Evolutionary conservation across 2,329 filamentous ascomycete species (phyloP).

Genomic region (Curvularia verruculosa): DNA sequence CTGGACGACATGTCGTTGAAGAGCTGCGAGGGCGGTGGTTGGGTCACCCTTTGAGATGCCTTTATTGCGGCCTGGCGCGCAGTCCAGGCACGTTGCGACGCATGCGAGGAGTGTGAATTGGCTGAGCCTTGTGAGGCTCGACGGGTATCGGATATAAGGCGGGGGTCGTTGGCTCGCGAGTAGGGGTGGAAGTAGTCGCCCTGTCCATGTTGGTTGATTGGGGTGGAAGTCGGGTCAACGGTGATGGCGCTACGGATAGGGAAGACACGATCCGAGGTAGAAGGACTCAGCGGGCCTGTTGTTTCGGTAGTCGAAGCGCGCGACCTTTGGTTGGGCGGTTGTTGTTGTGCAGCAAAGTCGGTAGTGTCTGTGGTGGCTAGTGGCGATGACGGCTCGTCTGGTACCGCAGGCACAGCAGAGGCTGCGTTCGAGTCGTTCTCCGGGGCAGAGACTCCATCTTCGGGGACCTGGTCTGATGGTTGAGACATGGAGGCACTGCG

Average conservation of each 20-base stretch:
- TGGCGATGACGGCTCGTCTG: constrained; percentile 18
- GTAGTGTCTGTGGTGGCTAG: constrained; percentile 8
- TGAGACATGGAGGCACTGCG: constrained; percentile 34
- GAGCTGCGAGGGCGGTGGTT: constrained; percentile 38
- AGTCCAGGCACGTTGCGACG: constrained; percentile 25
- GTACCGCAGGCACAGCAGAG: constrained; percentile 22
- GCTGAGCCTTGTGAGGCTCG: constrained; percentile 39
- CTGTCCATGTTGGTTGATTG: constrained; percentile 21
- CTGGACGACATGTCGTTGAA: constrained; percentile 47
- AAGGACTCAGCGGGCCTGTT: constrained; percentile 47
- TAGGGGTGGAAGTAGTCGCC: constrained; percentile 49
- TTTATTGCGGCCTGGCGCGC: constrained; percentile 10
- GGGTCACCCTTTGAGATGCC: constrained; percentile 13
- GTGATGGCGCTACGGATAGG: constrained; percentile 82
- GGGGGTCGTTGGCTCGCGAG: constrained; percentile 33
- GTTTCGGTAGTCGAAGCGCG: constrained; percentile 26
- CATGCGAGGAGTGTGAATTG: constrained; percentile 37
- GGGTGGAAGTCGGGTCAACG: constrained; percentile 61
- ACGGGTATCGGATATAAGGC: constrained; percentile 27
- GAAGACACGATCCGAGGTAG: constrained; percentile 68
- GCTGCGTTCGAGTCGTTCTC: constrained; percentile 12
- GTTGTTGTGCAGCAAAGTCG: constrained; percentile 15
- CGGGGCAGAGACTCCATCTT: constrained; percentile 17
- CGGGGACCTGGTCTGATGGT: constrained; percentile 24
- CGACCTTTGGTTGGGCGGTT: constrained; percentile 13